Base-by-base conservation (phyloP, 164 flowering plant species). In the Stephania japonica region DNA sequence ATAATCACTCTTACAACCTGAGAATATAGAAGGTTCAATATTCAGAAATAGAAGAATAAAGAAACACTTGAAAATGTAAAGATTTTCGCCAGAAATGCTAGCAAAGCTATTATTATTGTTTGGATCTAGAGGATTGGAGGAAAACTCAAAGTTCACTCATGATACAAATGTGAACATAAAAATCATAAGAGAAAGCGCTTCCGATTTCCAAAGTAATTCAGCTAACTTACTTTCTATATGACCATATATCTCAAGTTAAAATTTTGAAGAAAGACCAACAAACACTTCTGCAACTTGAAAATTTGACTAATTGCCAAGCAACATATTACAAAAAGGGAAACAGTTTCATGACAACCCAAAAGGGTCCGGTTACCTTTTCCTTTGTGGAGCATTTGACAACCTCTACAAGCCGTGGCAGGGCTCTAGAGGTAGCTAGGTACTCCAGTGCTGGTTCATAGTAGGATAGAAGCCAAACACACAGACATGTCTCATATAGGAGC, bases 401-500 rank as follows among this genome's bases (percentile, higher is more conserved):
- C 41, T 93, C 99, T 16, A 86, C 74, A 62, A 96, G 79, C 44
- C 90, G 89, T 26, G 93, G 97, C 69, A 96, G 79, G 69, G 87
- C 63, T 79, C 92, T 87, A 43, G 99, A 87, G 71, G 97, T 88
- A 59, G 94, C 97, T 83, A 96, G 78, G 80, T 80, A 91, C 63
- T 93, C 95, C 41, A 93, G 73, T 47, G 99, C 99, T 72, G 98
- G 98, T 71, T 96, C 98, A 81, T 86, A 89, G 80, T 81, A 96
- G 21, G 99, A 96, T 79, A 96, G 80, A 43, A 96, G 95, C 99
- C 99, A 96, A 42, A 95, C 77, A 72, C 99, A 93, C 42, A 96
- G 97, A 77, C 98, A 96, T 62, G 97, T 88, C 83, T 96, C 99
- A 76, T 96, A 96, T 9, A 96, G 97, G 72, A 96, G 92, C 99